Evolutionary conservation across 345 rosid genomes (phyloP).

Genomic region (Corchorus capsularis): DNA sequence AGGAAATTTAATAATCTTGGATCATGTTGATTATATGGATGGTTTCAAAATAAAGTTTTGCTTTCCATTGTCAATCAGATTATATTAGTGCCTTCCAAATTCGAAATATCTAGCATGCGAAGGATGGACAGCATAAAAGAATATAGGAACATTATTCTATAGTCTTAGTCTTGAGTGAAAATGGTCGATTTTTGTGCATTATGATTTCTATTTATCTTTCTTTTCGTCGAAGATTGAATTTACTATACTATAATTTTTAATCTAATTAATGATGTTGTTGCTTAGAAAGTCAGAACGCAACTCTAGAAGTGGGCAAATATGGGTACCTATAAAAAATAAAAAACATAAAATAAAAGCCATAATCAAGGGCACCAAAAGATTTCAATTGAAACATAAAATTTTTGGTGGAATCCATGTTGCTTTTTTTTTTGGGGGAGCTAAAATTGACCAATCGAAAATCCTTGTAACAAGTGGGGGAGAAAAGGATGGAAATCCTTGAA

Average conservation of each 20-base stretch:
- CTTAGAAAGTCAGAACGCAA: no score
- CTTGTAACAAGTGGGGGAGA: not conserved
- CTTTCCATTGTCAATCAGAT: not conserved
- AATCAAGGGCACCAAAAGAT: no score
- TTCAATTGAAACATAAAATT: no score
- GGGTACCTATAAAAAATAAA: no score
- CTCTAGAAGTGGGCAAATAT: no score
- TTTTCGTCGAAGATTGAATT: not conserved
- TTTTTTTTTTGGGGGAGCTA: not conserved
- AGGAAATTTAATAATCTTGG: no score
- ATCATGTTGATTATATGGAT: no score
- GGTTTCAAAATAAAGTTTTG: not conserved
- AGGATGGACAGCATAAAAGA: not conserved
- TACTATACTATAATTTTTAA: not conserved
- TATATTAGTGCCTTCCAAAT: not conserved
- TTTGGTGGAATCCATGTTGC: slow-evolving; percentile 9
- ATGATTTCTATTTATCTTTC: not conserved
- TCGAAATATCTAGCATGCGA: not conserved
- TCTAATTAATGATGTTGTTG: not conserved
- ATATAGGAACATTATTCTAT: not conserved
- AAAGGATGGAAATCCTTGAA: not conserved
- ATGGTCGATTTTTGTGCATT: slow-evolving; percentile 1
- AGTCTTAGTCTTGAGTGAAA: not conserved
- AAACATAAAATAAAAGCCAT: no score
- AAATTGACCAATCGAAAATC: not conserved